These are phyloP conservation scores for Lolium rigidum DNA, from an alignment of 176 grass and related monocot species.

Conservation along the genomic window DNA sequence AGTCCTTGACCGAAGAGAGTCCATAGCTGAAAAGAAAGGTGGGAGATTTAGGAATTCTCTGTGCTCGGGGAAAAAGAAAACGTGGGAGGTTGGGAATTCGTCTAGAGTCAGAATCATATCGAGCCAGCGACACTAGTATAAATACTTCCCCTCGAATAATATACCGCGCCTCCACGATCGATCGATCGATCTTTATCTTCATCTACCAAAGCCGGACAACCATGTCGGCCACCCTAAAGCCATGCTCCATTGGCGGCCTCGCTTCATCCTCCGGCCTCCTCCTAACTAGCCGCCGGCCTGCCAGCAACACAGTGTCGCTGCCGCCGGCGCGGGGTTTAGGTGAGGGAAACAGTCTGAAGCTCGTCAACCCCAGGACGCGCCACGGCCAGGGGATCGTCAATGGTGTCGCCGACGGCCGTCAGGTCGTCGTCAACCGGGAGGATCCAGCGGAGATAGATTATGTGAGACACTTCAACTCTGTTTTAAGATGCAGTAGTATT, in stretches of 20 bases:
- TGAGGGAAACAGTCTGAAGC: not conserved
- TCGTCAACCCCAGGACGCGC: not conserved
- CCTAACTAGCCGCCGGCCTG: not conserved
- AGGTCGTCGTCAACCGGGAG: not conserved
- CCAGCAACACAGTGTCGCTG: not conserved
- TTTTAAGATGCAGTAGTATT: too few species aligned
- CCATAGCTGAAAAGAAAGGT: too few species aligned
- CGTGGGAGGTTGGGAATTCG: too few species aligned
- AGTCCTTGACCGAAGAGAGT: too few species aligned
- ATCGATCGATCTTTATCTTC: not conserved
- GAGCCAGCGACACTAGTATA: not conserved
- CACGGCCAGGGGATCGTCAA: not conserved
- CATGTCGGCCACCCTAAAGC: not conserved
- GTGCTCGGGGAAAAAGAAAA: too few species aligned
- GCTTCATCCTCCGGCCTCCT: not conserved
- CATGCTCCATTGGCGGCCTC: not conserved
- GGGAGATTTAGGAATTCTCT: too few species aligned
- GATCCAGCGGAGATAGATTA: not conserved
- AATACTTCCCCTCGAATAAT: not conserved
- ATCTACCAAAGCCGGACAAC: not conserved
- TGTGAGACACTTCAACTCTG: conserved; percentile 15
- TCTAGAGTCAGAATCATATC: too few species aligned
- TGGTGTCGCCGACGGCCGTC: not conserved
- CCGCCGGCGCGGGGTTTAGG: not conserved
- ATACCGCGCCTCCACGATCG: too few species aligned